Conservation (phyloP, 2,329 filamentous ascomycete genomes). For the Lachnellula willkommii region DNA sequence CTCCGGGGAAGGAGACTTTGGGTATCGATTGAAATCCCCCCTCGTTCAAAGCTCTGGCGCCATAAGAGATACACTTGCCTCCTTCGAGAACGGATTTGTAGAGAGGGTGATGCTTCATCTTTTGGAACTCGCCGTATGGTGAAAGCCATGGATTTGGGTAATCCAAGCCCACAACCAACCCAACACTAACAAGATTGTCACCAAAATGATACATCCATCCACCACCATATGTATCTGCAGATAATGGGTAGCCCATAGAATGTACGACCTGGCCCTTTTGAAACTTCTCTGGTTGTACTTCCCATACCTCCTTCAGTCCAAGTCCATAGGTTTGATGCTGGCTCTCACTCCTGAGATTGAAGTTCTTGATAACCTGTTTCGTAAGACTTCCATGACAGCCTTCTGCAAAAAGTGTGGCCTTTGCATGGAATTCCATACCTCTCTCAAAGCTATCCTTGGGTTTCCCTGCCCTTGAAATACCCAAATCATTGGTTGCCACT, state of each 20-base stretch:
- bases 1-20: slow-evolving; percentile 92
- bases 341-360: slow-evolving; percentile 80
- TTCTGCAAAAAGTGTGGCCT: slow-evolving; percentile 86
- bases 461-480: slow-evolving; percentile 73
- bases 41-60: slow-evolving; percentile 83
- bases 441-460: slow-evolving; percentile 89
- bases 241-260: slow-evolving; percentile 87
- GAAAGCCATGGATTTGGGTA: slow-evolving; percentile 96
- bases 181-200: slow-evolving; percentile 89
- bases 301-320: slow-evolving; percentile 96
- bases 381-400: slow-evolving; percentile 93
- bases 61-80: slow-evolving; percentile 96
- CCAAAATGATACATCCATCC: slow-evolving; percentile 99
- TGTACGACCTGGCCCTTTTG: slow-evolving; percentile 79
- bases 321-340: slow-evolving; percentile 94
- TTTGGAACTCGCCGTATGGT: slow-evolving; percentile 94
- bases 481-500: slow-evolving; percentile 93
- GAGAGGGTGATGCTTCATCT: slow-evolving; percentile 95
- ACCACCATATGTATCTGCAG: slow-evolving; percentile 86
- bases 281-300: slow-evolving; percentile 89
- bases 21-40: slow-evolving; percentile 97
- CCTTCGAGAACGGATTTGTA: slow-evolving; percentile 85
- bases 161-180: slow-evolving; percentile 87
- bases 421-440: slow-evolving; percentile 96
- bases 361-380: slow-evolving; percentile 93